These are phyloP conservation scores for Talaromyces proteolyticus DNA, from an alignment of 495 filamentous ascomycete genomes.

Conservation along the genomic window DNA sequence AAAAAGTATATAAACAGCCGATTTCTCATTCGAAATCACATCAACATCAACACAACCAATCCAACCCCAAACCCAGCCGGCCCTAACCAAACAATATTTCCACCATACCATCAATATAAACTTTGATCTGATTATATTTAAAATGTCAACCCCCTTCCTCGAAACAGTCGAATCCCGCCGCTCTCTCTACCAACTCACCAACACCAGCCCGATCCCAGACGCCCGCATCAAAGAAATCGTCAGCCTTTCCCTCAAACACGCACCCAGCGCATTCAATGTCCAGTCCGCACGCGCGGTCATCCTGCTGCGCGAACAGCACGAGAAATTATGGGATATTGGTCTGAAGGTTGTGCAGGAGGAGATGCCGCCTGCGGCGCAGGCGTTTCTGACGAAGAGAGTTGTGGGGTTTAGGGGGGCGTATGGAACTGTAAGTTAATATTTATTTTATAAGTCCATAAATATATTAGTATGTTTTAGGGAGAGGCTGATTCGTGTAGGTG, in stretches of 20 bases:
- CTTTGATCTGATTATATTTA: not conserved
- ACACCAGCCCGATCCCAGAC: slow-evolving; percentile 22
- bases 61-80: too few species aligned
- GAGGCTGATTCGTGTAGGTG: slow-evolving; percentile 25
- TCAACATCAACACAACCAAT: too few species aligned
- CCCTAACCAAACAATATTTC: too few species aligned
- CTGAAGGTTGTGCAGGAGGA: slow-evolving; percentile 34
- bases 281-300: slow-evolving; percentile 23
- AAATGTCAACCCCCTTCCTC: slow-evolving; percentile 12
- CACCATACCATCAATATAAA: too few species aligned
- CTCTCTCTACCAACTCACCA: slow-evolving; percentile 20
- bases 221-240: slow-evolving; percentile 22
- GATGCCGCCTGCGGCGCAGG: slow-evolving; percentile 39
- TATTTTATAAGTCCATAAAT: not conserved
- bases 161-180: slow-evolving; percentile 21
- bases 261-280: slow-evolving; percentile 25
- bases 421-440: slow-evolving; percentile 11
- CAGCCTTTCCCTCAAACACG: slow-evolving; percentile 14
- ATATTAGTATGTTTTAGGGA: not conserved
- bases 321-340: slow-evolving; percentile 23
- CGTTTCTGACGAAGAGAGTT: slow-evolving; percentile 23
- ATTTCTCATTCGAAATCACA: too few species aligned
- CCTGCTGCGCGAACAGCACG: slow-evolving; percentile 22
- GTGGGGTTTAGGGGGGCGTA: slow-evolving; percentile 11
- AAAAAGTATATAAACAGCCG: too few species aligned